Evolutionary conservation across 1,284 basidiomycete species (phyloP), one percentile per base, ranked within the genome.

Genomic region (Sanguinoderma infundibulare): DNA sequence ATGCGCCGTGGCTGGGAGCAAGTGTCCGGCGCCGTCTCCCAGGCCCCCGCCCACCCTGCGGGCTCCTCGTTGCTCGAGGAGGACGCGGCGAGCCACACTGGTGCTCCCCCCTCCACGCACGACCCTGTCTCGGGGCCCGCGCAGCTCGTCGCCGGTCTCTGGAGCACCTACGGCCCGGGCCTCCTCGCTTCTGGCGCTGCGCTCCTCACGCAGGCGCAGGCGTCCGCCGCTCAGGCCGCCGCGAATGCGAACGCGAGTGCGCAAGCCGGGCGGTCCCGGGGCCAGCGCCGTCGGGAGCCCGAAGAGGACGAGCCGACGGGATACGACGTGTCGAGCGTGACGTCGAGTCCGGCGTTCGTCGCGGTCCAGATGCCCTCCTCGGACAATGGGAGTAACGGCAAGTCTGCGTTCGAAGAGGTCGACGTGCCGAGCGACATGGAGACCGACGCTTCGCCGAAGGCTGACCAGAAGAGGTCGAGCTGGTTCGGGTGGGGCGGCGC

Each of bases 111-210:
- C 0, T 75, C 81, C 5, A 65, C 86, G 62, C 75, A 69, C 10
- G 84, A 87, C 64, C 86, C 87, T 0, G 79, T 82, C n/a, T 83
- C 83, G 15, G 87, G 86, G 5, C 86, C 91, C 5, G 79, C 82
- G 7, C 84, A 87, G 66, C 78, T 93, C 20, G 81, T 84, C 0
- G 81, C 82, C 30, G 82, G 87, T 0, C 77, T 94, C 17, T 91
- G 91, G 89, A 78, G 81, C 15, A 83, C 85, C 4, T 95, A 92
- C 65, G 92, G 91, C 0, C 92, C 93, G 1, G 74, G 82, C 1
- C 81, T 94, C 44, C 68, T 94, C 14, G 89, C 89, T 0, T 81
- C 82, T 0, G 89, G 90, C 15, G 81, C 87, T 0, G 83, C 83
- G 6, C 70, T 92, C 10, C 73, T 91, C 34, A 77, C 78, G 3